A percentile compares a stretch with the other conserved stretches of the same genome.
Evolutionary conservation across 306 rosid genomes (phyloP).

Genomic region (Astragalus membranaceus): DNA sequence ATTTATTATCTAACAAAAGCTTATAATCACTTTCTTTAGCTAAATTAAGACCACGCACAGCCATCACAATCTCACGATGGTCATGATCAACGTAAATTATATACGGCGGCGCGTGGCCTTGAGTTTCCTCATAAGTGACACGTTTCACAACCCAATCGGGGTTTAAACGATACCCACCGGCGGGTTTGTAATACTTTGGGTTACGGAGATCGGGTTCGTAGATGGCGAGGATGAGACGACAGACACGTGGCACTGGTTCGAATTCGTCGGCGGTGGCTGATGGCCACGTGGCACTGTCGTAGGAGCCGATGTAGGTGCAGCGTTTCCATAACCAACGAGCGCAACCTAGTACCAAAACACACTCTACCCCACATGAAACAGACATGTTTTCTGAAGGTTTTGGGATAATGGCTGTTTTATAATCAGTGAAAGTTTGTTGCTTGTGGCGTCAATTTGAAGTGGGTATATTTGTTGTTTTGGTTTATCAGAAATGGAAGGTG

Average conservation of each 20-base stretch:
- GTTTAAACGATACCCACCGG: slow-evolving; percentile 48
- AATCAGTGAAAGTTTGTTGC: neutral
- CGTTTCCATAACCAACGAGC: slow-evolving; percentile 90
- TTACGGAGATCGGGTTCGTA: slow-evolving; percentile 67
- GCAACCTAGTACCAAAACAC: slow-evolving; percentile 65
- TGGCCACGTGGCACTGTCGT: slow-evolving; percentile 84
- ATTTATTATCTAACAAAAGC: slow-evolving; percentile 45
- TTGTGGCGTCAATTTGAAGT: neutral
- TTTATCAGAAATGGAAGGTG: neutral
- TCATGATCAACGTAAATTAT: slow-evolving; percentile 69
- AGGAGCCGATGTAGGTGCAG: slow-evolving; percentile 75
- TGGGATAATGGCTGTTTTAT: neutral
- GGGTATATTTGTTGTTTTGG: neutral
- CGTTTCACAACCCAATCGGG: slow-evolving; percentile 64
- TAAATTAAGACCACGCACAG: slow-evolving; percentile 74
- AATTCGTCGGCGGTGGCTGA: slow-evolving; percentile 61
- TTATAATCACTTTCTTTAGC: slow-evolving; percentile 70
- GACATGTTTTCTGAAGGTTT: slow-evolving; percentile 42
- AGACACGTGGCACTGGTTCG: slow-evolving; percentile 63
- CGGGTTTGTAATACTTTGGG: slow-evolving; percentile 40
- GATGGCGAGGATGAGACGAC: slow-evolving; percentile 77
- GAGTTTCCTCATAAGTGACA: slow-evolving; percentile 44
- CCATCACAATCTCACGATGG: slow-evolving; percentile 64
- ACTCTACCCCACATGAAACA: slow-evolving; percentile 64
- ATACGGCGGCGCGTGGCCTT: slow-evolving; percentile 69